Evolutionary conservation across 1,139 yeast genomes (phyloP).

Genomic region (Citeromyces hawaiiensis): DNA sequence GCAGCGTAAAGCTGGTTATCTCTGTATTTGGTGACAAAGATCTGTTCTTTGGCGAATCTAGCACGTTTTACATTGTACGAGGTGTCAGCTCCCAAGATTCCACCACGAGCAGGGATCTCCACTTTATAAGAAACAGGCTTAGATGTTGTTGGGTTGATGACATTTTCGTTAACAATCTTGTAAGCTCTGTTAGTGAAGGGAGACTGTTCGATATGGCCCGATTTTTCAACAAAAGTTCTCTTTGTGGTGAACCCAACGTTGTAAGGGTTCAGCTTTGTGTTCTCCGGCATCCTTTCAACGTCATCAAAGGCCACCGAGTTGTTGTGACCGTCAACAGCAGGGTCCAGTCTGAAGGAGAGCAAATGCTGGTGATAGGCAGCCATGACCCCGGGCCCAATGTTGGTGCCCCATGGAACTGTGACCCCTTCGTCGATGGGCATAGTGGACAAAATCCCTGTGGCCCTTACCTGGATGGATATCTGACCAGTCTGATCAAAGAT

Average conservation of each 20-base stretch:
- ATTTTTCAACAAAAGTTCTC: constrained; percentile 53
- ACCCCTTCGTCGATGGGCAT: constrained; percentile 75
- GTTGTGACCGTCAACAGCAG: constrained; percentile 76
- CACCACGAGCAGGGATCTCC: constrained; percentile 64
- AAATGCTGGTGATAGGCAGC: constrained; percentile 88
- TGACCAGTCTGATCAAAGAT: constrained; percentile 78
- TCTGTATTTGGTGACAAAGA: constrained; percentile 64
- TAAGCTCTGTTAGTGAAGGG: constrained; percentile 67
- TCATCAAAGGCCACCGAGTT: constrained; percentile 72
- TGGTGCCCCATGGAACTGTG: constrained; percentile 72
- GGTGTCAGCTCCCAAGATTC: constrained; percentile 53
- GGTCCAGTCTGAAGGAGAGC: constrained; percentile 74
- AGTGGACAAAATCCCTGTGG: constrained; percentile 76
- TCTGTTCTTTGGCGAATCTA: constrained; percentile 56
- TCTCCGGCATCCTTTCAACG: constrained; percentile 48
- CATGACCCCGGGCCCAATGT: constrained; percentile 75
- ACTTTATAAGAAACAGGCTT: constrained; percentile 79
- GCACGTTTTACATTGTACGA: constrained; percentile 58
- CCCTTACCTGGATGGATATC: constrained; percentile 73
- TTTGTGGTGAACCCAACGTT: constrained; percentile 66
- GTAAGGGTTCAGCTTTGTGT: constrained; percentile 47
- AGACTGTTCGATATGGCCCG: constrained; percentile 64
- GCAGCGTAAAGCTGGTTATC: constrained; percentile 63
- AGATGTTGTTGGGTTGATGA: constrained; percentile 62
- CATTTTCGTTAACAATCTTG: constrained; percentile 70